Base-by-base conservation (phyloP, 1,139 yeast species). In the Ogataea hybrid region DNA sequence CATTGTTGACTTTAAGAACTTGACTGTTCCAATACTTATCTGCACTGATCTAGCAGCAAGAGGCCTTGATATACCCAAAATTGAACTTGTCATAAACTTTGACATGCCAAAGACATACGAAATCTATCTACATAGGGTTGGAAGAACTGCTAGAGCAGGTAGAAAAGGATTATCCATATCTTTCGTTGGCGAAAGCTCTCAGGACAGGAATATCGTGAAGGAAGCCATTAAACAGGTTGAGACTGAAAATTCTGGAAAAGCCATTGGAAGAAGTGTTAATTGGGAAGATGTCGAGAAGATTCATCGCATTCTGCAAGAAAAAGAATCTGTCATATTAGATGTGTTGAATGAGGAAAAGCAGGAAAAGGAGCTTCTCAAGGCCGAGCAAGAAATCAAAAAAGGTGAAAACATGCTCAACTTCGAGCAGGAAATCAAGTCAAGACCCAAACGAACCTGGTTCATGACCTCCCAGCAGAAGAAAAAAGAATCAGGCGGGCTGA, bases 101-200 rank as follows among this genome's bases (percentile, higher is more conserved):
- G 98, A 94, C 61, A 88, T 94, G 95, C 98, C 98, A 40, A 87
- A 88, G 62, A 73, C 85, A 18, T 82, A 85, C 58, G 98, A 92
- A 53, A 77, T 89, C 31, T 94, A 92, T 63, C 71, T 92, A 61
- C 98, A 92, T 68, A 84, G 99, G 72, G 97, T 94, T 49, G 98
- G 98, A 68, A 86, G 99, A 75, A 92, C 98, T 43, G 99, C 98
- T 9, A 87, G 99, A 77, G 99, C 97, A 41, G 98, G 98, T 28
- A 79, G 97, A 64, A 88, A 86, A 43, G 99, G 99, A 75, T 77
- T 77, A 44, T 84, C 97, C 35, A 84, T 94, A 35, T 82, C 97
- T 4, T 81, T 92, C 63, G 98, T 94, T 8, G 97, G 97, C 15
- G 98, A 92, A 62, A 73, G 87, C 2, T 72, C 87, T 17, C 77